Evolutionary conservation across 2,329 filamentous ascomycete genomes (phyloP).

Genomic region (Monosporascus sp.): DNA sequence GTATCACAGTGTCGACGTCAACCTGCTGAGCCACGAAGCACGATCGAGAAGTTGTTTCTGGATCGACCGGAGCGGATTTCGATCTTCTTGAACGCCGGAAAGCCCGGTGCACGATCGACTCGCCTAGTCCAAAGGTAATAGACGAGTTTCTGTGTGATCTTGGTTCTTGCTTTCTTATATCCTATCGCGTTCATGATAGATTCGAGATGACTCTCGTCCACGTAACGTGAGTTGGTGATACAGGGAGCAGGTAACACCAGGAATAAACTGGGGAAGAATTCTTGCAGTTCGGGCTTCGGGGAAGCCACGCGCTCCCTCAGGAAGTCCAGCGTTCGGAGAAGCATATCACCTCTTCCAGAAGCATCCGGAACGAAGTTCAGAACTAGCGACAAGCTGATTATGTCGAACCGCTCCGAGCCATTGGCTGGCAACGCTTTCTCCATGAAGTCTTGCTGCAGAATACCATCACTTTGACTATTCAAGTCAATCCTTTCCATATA

Average conservation of each 20-base stretch:
- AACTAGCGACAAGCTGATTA: conserved; percentile 87
- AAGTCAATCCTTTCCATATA: conserved; percentile 81
- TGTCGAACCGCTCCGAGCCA: conserved; percentile 66
- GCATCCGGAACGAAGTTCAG: conserved; percentile 89
- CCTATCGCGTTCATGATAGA: conserved; percentile 74
- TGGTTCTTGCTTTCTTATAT: conserved; percentile 59
- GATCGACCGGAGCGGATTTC: conserved; percentile 69
- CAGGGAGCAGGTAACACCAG: conserved; percentile 86
- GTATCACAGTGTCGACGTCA: conserved; percentile 8
- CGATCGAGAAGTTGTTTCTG: conserved; percentile 88
- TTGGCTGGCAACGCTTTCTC: conserved; percentile 64
- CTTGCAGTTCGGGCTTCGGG: conserved; percentile 16
- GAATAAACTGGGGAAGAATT: conserved; percentile 67
- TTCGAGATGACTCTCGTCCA: conserved; percentile 63
- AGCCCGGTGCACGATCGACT: conserved; percentile 10
- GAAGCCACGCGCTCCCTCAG: conserved; percentile 37
- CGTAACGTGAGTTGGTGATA: conserved; percentile 83
- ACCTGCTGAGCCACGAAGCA: conserved; percentile 39
- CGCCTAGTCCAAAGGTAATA: conserved; percentile 78
- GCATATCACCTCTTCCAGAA: conserved; percentile 73
- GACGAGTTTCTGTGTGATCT: conserved; percentile 75
- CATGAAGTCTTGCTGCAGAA: conserved; percentile 93
- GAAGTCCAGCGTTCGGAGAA: conserved; percentile 68
- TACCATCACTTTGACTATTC: conserved; percentile 76
- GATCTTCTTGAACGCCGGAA: conserved; percentile 57